A percentile compares a stretch with the other conserved stretches of the same genome.
Conservation (phyloP, 768 basidiomycete species). For the Chalciporus pseudorubinellus region DNA sequence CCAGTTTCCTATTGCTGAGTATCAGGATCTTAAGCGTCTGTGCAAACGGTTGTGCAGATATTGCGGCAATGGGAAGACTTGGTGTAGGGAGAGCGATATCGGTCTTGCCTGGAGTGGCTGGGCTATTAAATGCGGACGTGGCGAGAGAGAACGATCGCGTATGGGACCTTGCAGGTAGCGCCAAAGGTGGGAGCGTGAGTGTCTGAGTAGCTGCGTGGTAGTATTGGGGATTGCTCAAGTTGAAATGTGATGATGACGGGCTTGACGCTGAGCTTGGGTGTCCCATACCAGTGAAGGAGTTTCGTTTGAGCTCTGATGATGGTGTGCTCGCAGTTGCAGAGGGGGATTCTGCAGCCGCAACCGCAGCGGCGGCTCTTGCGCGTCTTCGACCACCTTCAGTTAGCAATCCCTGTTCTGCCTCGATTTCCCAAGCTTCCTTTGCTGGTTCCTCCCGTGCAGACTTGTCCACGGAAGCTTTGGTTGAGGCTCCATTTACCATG, state of each 20-base stretch:
- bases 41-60: conserved; percentile 60
- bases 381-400: conserved; percentile 73
- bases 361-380: conserved; percentile 50
- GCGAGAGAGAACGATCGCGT: conserved; percentile 61
- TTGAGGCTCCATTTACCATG: conserved; percentile 17
- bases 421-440: conserved; percentile 80
- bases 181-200: conserved; percentile 62
- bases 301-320: conserved; percentile 17
- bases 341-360: conserved; percentile 39
- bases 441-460: conserved; percentile 31
- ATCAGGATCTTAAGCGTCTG: conserved; percentile 54
- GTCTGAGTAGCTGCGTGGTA: conserved; percentile 55
- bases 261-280: conserved; percentile 27
- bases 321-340: conserved; percentile 8
- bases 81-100: conserved; percentile 63
- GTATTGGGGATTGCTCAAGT: conserved; percentile 54
- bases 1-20: conserved; percentile 64
- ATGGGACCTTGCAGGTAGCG: conserved; percentile 51
- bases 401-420: conserved; percentile 69
- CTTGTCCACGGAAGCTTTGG: neutral
- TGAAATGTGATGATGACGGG: conserved; percentile 26
- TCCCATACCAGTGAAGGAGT: conserved; percentile 19
- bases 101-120: conserved; percentile 15
- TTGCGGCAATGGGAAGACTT: conserved; percentile 63
- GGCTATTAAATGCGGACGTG: conserved; percentile 19